Base-by-base conservation (phyloP, 352 stramenopile species). In the Phytophthora pluvialis region DNA sequence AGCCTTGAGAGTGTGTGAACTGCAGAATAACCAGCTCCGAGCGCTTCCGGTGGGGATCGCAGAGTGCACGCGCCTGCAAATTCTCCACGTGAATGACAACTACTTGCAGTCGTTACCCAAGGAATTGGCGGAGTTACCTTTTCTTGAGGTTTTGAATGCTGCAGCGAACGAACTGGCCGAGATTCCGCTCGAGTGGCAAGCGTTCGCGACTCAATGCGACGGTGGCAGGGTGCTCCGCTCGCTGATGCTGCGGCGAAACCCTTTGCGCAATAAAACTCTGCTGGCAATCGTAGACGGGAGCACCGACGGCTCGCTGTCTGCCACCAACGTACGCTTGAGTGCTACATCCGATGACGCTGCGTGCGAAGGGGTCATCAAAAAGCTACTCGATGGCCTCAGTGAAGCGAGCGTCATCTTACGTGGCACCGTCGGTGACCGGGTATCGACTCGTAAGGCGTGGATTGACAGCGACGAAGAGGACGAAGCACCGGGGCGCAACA, bases 61-160 rank as follows among this genome's bases (percentile, higher is more conserved):
- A 4, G 18, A 32, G 10, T 89, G 82, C 21, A 50, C 46, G 28
- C 33, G 15, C 4, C 60, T 91, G 7, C 49, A 74, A n/a, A 38
- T 67, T 21, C 69, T 91, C 0, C 65, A 89, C n/a, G 25, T 89
- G 1, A 65, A 88, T 13, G 63, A 81, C 40, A 91, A 91, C 39
- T 67, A 63, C 16, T 40, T 91, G n/a, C 44, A 59, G 12, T 47
- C 31, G 1, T 59, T 88, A 25, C 69, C 80, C 0, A 32, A 51
- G 1, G 62, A 67, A 4, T 64, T 91, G 2, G 57, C 35, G 1
- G 25, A 51, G 1, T 60, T 91, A 18, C 35, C 45, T 15, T 50
- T 39, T n/a, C 70, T 91, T 2, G 45, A 68, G 13, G 47, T 75
- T 13, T 42, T 91, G 8, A 86, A 86, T 43, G 65, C 76, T 9